Evolutionary conservation across 495 filamentous ascomycete genomes (phyloP).

Genomic region (Daldinia loculata): DNA sequence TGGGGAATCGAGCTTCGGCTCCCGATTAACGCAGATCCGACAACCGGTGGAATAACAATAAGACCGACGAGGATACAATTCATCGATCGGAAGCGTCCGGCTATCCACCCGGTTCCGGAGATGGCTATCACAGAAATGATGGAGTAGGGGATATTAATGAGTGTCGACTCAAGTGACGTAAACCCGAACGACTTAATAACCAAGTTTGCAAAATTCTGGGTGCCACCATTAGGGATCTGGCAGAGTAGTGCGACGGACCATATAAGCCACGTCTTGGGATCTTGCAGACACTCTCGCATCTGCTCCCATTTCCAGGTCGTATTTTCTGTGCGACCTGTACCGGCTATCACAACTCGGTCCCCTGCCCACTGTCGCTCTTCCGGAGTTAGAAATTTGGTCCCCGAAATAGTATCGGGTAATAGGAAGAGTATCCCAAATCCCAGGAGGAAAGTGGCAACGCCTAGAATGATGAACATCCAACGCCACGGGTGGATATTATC

Average conservation of each 20-base stretch:
- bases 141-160: conserved; percentile 52
- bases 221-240: conserved; percentile 58
- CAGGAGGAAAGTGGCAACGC: conserved; percentile 45
- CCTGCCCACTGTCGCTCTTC: conserved; percentile 44
- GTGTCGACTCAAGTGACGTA: conserved; percentile 48
- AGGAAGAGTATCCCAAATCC: conserved; percentile 44
- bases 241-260: conserved; percentile 49
- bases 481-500: conserved; percentile 44
- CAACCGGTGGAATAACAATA: conserved; percentile 50
- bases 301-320: conserved; percentile 50
- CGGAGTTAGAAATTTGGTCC: conserved; percentile 42
- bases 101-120: conserved; percentile 49
- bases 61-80: conserved; percentile 51
- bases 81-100: conserved; percentile 50
- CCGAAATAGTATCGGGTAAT: conserved; percentile 46
- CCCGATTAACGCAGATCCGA: conserved; percentile 52
- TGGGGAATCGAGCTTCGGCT: conserved; percentile 40
- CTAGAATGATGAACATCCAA: conserved; percentile 53
- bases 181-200: conserved; percentile 55
- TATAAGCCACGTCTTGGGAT: conserved; percentile 57
- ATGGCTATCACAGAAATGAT: conserved; percentile 47
- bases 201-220: conserved; percentile 53
- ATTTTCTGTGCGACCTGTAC: conserved; percentile 49
- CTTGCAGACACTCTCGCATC: conserved; percentile 49
- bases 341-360: conserved; percentile 50